Evolutionary conservation across 306 rosid genomes (phyloP).

Genomic region (Vigna mungo): DNA sequence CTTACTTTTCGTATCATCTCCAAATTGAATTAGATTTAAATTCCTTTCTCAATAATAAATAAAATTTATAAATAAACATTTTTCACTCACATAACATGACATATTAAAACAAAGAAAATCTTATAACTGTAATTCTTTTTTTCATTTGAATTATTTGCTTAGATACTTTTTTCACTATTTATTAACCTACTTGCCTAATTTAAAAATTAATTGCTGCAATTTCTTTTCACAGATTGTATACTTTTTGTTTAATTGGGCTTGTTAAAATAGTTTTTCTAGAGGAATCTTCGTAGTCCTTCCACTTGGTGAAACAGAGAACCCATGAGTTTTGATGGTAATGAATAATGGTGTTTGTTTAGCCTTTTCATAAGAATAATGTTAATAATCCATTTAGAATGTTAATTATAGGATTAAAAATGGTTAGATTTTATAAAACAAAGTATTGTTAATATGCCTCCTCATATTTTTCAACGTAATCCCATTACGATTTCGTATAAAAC

Average conservation of each 20-base stretch:
- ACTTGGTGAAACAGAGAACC: not conserved
- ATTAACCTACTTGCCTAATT: too few relatives aligned
- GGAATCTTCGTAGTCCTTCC: not conserved
- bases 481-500: not conserved
- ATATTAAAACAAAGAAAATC: too few relatives aligned
- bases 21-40: too few relatives aligned
- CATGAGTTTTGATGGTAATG: not conserved
- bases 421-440: not conserved
- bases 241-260: not conserved
- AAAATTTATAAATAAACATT: too few relatives aligned
- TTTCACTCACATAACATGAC: too few relatives aligned
- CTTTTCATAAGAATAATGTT: not conserved
- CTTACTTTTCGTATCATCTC: too few relatives aligned
- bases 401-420: not conserved
- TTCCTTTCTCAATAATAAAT: too few relatives aligned
- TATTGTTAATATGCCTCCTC: not conserved
- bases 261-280: not conserved
- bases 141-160: too few relatives aligned
- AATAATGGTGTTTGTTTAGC: not conserved
- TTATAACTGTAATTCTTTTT: too few relatives aligned
- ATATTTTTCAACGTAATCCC: not conserved
- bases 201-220: too few relatives aligned
- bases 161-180: too few relatives aligned
- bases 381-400: not conserved
- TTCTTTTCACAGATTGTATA: too few relatives aligned